A percentile compares a stretch with the other conserved stretches of the same genome.
Conservation (phyloP, 768 basidiomycete genomes). For the Rhodotorula graminis region DNA sequence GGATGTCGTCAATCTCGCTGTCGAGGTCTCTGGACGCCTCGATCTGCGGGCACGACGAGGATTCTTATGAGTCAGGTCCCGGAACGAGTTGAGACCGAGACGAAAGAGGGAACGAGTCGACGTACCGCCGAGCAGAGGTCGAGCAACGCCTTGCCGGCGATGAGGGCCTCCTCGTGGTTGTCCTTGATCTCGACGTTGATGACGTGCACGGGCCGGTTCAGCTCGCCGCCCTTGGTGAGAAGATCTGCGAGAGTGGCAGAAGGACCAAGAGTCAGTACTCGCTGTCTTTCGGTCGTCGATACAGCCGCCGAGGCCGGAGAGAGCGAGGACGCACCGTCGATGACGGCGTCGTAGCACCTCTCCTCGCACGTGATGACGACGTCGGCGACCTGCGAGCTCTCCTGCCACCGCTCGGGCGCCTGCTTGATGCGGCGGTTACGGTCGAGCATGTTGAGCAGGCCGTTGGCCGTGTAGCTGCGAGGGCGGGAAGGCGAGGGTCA, state of each 20-base stretch:
- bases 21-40: constrained; percentile 81
- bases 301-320: not conserved
- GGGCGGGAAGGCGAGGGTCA: no score
- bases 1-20: constrained; percentile 78
- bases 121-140: constrained; percentile 78
- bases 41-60: constrained; percentile 55
- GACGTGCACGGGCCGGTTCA: constrained; percentile 87
- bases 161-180: constrained; percentile 95
- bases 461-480: constrained; percentile 82
- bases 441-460: constrained; percentile 90
- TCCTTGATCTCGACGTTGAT: constrained; percentile 99
- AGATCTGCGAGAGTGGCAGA: constrained; percentile 66
- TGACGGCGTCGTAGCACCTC: constrained; percentile 95
- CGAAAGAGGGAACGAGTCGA: not conserved
- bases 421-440: constrained; percentile 84
- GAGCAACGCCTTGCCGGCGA: constrained; percentile 90
- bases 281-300: no score
- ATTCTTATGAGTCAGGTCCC: no score
- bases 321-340: constrained; percentile 66
- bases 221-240: constrained; percentile 78
- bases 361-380: constrained; percentile 99
- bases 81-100: no score
- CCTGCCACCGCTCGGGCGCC: constrained; percentile 97
- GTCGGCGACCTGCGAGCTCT: constrained; percentile 80
- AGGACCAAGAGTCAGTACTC: no score